These are phyloP conservation scores for Fraxinus xanthoxyloides DNA, from an alignment of 305 asterid genomes.

Conservation along the genomic window DNA sequence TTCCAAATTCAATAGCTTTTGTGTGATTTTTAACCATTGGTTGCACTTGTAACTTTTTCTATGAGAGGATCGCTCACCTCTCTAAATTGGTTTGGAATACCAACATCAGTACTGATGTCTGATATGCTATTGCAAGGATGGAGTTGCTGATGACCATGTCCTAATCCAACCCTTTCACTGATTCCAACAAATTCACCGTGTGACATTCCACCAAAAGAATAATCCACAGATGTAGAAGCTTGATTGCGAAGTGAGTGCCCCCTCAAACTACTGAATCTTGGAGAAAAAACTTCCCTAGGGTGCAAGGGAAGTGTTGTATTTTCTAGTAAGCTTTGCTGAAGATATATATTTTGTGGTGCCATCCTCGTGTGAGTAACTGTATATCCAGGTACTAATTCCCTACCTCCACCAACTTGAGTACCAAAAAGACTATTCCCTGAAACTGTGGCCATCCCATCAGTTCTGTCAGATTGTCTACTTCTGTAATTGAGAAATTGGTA, in stretches of 20 bases:
- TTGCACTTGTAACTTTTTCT: conserved; percentile 42
- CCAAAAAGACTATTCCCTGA: conserved; percentile 49
- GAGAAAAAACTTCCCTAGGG: conserved; percentile 29
- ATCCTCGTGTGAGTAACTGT: conserved; percentile 24
- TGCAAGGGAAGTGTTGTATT: conserved; percentile 25
- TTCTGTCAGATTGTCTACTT: conserved; percentile 50
- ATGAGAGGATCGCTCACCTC: conserved; percentile 54
- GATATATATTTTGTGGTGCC: conserved; percentile 27
- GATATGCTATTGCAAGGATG: conserved; percentile 53
- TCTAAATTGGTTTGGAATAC: conserved; percentile 42
- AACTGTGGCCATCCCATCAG: conserved; percentile 27
- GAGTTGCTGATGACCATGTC: conserved; percentile 49
- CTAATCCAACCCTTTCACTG: conserved; percentile 34
- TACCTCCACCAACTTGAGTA: conserved; percentile 40
- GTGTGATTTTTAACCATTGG: conserved; percentile 37
- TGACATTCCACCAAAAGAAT: conserved; percentile 35
- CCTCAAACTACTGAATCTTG: conserved; percentile 42
- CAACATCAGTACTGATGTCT: conserved; percentile 41
- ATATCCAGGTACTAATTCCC: conserved; percentile 32
- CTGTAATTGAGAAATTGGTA: conserved; percentile 51
- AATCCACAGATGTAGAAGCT: conserved; percentile 57
- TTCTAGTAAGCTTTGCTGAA: conserved; percentile 38
- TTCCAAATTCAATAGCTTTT: conserved; percentile 38
- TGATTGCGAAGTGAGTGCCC: conserved; percentile 37
- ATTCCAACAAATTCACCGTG: conserved; percentile 41